These are phyloP conservation scores for Caryocar brasiliense DNA, from an alignment of 441 rosid species.

Conservation along the genomic window DNA sequence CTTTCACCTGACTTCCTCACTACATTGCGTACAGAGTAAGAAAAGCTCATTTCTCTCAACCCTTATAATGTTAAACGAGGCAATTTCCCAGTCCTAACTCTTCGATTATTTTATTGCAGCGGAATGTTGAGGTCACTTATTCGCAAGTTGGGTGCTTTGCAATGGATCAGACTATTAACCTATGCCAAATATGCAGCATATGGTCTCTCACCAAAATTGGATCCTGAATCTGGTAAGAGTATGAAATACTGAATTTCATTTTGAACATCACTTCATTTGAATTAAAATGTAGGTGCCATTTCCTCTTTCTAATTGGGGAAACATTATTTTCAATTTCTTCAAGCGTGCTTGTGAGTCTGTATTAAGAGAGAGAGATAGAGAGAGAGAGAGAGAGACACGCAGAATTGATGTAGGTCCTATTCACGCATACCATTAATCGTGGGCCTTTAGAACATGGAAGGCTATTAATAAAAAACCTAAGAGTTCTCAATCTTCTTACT, in stretches of 20 bases:
- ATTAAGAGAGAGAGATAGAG: no score
- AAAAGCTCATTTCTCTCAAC: background rate
- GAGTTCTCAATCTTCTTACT: background rate
- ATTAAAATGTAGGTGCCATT: no score
- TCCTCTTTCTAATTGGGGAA: background rate
- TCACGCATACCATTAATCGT: no score
- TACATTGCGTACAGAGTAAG: slow-evolving; percentile 59
- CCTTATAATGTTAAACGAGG: background rate
- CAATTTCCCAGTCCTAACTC: background rate
- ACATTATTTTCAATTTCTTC: no score
- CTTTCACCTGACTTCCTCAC: slow-evolving; percentile 67
- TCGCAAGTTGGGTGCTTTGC: slow-evolving; percentile 54
- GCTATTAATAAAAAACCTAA: no score
- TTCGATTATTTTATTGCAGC: slow-evolving; percentile 24
- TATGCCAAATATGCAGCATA: slow-evolving; percentile 54
- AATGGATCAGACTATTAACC: slow-evolving; percentile 46
- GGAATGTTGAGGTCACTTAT: slow-evolving; percentile 61
- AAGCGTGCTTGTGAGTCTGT: no score
- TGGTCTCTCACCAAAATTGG: slow-evolving; percentile 42
- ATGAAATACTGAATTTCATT: no score
- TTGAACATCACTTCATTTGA: no score
- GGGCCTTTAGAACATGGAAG: no score
- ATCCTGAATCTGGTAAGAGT: slow-evolving; percentile 35
- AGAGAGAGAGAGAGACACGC: no score
- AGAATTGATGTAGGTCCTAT: no score